Evolutionary conservation across 805 yeast species (phyloP), one percentile per base, ranked within the genome.

Genomic region (Metschnikowia gruessii): DNA sequence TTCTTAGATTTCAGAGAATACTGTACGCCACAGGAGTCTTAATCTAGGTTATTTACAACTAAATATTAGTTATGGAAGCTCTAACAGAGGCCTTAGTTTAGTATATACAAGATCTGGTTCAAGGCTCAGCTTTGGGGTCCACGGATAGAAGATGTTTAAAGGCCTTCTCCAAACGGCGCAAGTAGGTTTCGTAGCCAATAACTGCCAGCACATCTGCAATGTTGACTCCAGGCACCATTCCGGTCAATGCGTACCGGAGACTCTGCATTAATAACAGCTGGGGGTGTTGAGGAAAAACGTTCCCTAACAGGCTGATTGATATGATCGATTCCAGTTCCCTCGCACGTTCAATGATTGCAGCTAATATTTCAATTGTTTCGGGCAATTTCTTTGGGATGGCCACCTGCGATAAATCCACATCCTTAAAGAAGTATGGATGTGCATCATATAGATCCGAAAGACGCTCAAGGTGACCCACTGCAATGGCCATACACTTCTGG

Each of bases 221-320:
- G 15, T 81, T 80, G 24, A 84, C 68, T 0, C 97, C 96, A 0
- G 95, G 74, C 4, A 71, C 70, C 7, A 82, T 79, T 0, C 87
- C 95, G 12, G 87, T 75, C 19, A 89, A 60, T 0, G 91, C 91
- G 53, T 72, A 82, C 46, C 97, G 46, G 10, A 50, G 46, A 24
- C 50, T 40, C 26, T 52, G 51, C 49, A 42, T 50, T n/a, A 50
- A 42, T 28, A 37, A 40, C 29, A 46, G 32, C 10, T 39, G 15
- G 2, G 52, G 37, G 21, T 30, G 30, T 4, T 34, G 30, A 4
- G 50, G 37, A 12, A 47, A 17, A 2, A 13, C n/a, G 12, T 32
- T 31, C 31, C 36, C 46, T 10, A 52, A 22, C 16, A 30, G 29
- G 19, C 41, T 34, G n/a, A 43, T 39, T 2, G 40, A 15, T 2